Evolutionary conservation across 352 stramenopile genomes (phyloP), one percentile per base, ranked within the genome.

Genomic region (Phytophthora constricta): DNA sequence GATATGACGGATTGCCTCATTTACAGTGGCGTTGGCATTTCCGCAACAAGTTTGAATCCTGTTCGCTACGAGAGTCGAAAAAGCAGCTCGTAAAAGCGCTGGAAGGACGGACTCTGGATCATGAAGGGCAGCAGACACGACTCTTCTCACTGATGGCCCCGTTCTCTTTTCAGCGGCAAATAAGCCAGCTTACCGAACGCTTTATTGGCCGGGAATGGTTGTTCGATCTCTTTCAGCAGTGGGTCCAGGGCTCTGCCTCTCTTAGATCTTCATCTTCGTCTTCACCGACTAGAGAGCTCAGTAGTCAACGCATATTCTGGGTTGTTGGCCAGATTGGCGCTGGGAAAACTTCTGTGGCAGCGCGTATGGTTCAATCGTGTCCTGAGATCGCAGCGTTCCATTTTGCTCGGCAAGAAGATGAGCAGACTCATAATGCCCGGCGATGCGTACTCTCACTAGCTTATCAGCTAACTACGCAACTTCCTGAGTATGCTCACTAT

Each of bases 351-450:
- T 83, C 82, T 5, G 56, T 87, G 19, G 85, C 85, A 0, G 85
- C 83, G 3, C 80, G 72, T 10, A 87, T 93, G 76, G 80, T 92
- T 11, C 81, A 93, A 49, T 67, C 49, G 2, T 83, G 84, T 10
- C 85, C 85, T 2, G 85, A 93, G 63, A 89, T 93, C 41, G 73
- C 79, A 17, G 85, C 85, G 10, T 91, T 91, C 56, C 85, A 93
- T 53, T 89, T 93, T 46, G 82, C 83, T 19, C 67, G 81, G 17
- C 79, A 89, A 50, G 85, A 93, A 41, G 81, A 93, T 37, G 83
- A 93, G 39, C 85, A 93, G 62, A 92, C 85, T n/a, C 85, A 91
- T 27, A 88, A 62, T 22, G 70, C 79, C 17, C 58, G 85, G 0
- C 79, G 85, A 1, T 93, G 85, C 23, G 70, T 93, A 51, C 72